Conservation (phyloP, 192 early-diverging fungal species). For the Coemansia sp. region DNA sequence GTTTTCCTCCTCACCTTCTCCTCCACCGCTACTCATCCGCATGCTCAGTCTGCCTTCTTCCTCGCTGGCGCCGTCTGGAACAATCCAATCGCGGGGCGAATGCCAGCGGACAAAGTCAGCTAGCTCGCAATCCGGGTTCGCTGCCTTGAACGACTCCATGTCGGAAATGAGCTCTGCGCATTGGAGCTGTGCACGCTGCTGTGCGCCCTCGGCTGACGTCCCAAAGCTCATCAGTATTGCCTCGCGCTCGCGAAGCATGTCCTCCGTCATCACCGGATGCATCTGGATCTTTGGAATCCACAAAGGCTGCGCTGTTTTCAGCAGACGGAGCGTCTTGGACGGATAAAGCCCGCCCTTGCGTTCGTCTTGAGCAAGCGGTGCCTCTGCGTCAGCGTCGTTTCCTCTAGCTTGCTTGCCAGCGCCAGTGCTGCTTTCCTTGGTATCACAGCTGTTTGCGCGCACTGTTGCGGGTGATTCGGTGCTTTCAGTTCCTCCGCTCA, state of each 20-base stretch:
- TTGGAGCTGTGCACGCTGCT: constrained; percentile 74
- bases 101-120: constrained; percentile 95
- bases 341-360: constrained; percentile 57
- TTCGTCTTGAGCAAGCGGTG: constrained; percentile 7
- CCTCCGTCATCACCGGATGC: constrained; percentile 81
- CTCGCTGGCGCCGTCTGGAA: constrained; percentile 54
- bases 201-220: constrained; percentile 67
- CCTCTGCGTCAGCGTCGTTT: not conserved
- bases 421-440: not conserved
- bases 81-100: constrained; percentile 90
- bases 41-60: constrained; percentile 60
- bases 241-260: constrained; percentile 83
- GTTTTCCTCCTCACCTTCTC: constrained; percentile 60
- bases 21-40: constrained; percentile 64
- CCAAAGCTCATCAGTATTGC: constrained; percentile 76
- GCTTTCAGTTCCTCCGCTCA: constrained; percentile 3
- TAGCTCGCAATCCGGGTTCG: constrained; percentile 74
- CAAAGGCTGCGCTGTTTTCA: constrained; percentile 63
- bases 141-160: constrained; percentile 94
- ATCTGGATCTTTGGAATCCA: constrained; percentile 71
- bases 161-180: constrained; percentile 68
- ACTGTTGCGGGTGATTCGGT: not conserved
- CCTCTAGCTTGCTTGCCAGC: not conserved
- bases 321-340: constrained; percentile 51
- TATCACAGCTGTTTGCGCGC: not conserved